phyloP scores from a whole-genome alignment of 2,329 filamentous ascomycete species.

The Phaeosphaeriaceae sp. region DNA sequence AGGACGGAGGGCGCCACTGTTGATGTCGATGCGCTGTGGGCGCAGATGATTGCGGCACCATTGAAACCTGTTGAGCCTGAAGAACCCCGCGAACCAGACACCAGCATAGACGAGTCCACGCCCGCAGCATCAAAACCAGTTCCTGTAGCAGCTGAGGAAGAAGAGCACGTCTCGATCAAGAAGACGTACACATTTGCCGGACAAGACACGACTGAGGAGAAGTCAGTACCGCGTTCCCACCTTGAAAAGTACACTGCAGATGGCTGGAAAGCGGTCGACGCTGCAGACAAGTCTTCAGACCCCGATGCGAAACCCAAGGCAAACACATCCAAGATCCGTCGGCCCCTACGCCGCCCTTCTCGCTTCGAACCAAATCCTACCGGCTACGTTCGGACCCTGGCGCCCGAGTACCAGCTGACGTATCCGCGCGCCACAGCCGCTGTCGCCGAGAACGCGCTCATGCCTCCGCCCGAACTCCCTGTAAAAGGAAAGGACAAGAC shows the following conservation, averaged over 20 bases:
- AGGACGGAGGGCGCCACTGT: slow-evolving; percentile 69
- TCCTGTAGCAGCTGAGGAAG: slow-evolving; percentile 25
- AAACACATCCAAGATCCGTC: slow-evolving; percentile 29
- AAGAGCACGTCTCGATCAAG: slow-evolving; percentile 66
- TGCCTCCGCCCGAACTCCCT: slow-evolving; percentile 20
- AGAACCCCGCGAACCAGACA: slow-evolving; percentile 18
- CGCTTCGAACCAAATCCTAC: slow-evolving; percentile 60
- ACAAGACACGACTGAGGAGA: slow-evolving; percentile 74
- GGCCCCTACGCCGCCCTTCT: slow-evolving; percentile 52
- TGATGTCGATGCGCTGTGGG: slow-evolving; percentile 75
- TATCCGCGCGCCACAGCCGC: slow-evolving; percentile 38
- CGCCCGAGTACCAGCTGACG: slow-evolving; percentile 52
- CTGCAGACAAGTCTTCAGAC: slow-evolving; percentile 8
- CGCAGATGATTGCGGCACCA: slow-evolving; percentile 65
- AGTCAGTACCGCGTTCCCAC: slow-evolving; percentile 61
- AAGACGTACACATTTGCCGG: slow-evolving; percentile 79
- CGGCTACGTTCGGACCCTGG: slow-evolving; percentile 54
- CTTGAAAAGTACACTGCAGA: slow-evolving; percentile 37
- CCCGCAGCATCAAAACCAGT: slow-evolving; percentile 7
- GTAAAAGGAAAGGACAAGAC: slow-evolving; percentile 48
- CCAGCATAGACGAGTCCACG: slow-evolving; percentile 4
- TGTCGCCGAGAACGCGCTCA: slow-evolving; percentile 5
- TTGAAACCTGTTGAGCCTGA: slow-evolving; percentile 32
- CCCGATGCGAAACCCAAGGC: slow-evolving; percentile 3
- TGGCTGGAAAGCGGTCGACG: slow-evolving; percentile 39